Percentiles rank a stretch among this genome's conserved stretches.
These are phyloP conservation scores for Pestalotiopsis sp. DNA, from an alignment of 2,329 filamentous ascomycete genomes.

Conservation along the genomic window DNA sequence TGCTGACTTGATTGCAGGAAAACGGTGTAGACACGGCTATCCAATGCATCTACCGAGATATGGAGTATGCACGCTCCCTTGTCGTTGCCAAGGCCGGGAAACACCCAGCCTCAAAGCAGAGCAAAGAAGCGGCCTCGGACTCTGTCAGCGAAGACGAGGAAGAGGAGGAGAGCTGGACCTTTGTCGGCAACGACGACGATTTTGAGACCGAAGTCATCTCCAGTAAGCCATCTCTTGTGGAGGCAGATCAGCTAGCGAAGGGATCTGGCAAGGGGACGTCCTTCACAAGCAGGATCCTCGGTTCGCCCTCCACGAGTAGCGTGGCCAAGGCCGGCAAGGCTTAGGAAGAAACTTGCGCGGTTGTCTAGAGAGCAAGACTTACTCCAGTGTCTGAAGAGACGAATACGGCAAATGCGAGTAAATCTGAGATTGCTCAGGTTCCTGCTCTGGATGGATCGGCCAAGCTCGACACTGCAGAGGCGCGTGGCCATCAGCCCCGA, in stretches of 20 bases:
- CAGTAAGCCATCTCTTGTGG: conserved; percentile 30
- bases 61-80: conserved; percentile 87
- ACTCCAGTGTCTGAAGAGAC: conserved; percentile 1
- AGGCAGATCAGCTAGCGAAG: conserved; percentile 23
- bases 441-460: neutral
- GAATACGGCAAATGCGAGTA: neutral
- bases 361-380: conserved; percentile 5
- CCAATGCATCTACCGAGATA: conserved; percentile 89
- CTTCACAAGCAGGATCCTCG: conserved; percentile 3
- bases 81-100: conserved; percentile 68
- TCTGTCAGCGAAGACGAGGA: conserved; percentile 56
- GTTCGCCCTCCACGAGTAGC: neutral
- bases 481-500: neutral
- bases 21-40: conserved; percentile 89
- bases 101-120: conserved; percentile 41
- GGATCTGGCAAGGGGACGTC: neutral
- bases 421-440: neutral
- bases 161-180: conserved; percentile 87
- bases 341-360: conserved; percentile 6
- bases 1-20: conserved; percentile 60
- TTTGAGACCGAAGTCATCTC: conserved; percentile 31
- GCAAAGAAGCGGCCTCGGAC: conserved; percentile 22
- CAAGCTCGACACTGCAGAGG: neutral
- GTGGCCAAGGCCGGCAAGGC: neutral
- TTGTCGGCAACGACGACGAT: conserved; percentile 63